Evolutionary conservation across 176 grass and related monocot genomes (phyloP).

Genomic region (Triticum urartu): DNA sequence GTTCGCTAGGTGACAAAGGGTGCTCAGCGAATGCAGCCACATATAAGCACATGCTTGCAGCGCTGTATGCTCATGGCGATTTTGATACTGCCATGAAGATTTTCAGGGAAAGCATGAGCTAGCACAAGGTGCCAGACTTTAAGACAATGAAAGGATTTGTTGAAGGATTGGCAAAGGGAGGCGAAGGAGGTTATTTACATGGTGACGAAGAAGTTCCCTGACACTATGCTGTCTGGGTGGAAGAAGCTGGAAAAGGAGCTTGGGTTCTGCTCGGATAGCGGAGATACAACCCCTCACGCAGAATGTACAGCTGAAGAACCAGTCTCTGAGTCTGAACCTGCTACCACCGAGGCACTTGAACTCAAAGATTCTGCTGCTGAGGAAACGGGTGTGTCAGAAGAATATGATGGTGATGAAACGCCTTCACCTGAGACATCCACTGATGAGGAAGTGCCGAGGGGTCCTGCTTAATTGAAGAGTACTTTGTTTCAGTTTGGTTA

Average conservation of each 20-base stretch:
- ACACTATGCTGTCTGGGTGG: conserved; percentile 49
- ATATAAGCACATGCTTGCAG: conserved; percentile 45
- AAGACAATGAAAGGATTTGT: conserved; percentile 49
- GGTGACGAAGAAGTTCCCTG: conserved; percentile 37
- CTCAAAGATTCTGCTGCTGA: conserved; percentile 6
- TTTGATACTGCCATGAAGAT: conserved; percentile 43
- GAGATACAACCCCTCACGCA: not conserved
- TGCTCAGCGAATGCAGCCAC: conserved; percentile 45
- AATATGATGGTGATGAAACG: conserved; percentile 24
- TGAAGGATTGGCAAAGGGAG: conserved; percentile 50
- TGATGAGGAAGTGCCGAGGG: conserved; percentile 17
- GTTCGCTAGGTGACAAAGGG: conserved; percentile 44
- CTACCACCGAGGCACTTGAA: conserved; percentile 12
- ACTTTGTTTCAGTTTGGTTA: conserved; percentile 17
- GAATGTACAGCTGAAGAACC: conserved; percentile 22
- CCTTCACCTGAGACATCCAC: not conserved
- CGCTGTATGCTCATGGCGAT: conserved; percentile 50
- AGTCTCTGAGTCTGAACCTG: conserved; percentile 2
- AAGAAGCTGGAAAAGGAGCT: conserved; percentile 61
- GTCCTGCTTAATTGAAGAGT: conserved; percentile 26
- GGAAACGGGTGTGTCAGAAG: conserved; percentile 15
- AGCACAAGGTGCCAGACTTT: conserved; percentile 49
- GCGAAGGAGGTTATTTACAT: conserved; percentile 40
- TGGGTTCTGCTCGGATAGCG: conserved; percentile 36
- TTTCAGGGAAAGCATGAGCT: conserved; percentile 51